Conservation (phyloP, 2,329 filamentous ascomycete species). For the Aspergillus hiratsukae region DNA sequence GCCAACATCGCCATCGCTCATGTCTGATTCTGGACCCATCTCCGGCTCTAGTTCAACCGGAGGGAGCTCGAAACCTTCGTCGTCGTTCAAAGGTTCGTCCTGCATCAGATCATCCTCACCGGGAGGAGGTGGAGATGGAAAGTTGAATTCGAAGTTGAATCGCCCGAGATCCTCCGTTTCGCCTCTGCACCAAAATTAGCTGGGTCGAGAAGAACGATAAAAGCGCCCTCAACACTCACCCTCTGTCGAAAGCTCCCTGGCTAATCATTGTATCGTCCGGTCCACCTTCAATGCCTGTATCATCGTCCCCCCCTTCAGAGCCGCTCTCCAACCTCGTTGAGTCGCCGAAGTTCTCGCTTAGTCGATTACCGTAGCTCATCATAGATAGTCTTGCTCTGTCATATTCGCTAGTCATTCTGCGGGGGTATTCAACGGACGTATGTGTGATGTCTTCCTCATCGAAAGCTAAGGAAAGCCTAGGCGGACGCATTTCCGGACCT, state of each 20-base stretch:
- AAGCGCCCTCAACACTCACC: slow-evolving; percentile 21
- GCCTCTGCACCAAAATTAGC: slow-evolving; percentile 26
- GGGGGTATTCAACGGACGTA: slow-evolving; percentile 40
- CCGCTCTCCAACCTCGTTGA: slow-evolving; percentile 43
- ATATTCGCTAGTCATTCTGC: slow-evolving; percentile 36
- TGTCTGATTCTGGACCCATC: slow-evolving; percentile 22
- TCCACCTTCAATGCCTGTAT: slow-evolving; percentile 33
- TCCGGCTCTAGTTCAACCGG: slow-evolving; percentile 24
- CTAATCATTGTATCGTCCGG: slow-evolving; percentile 34
- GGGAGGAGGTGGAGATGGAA: slow-evolving; percentile 32
- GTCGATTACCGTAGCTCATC: slow-evolving; percentile 40
- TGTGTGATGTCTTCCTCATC: slow-evolving; percentile 45
- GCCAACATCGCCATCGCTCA: slow-evolving; percentile 20
- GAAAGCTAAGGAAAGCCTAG: slow-evolving; percentile 38
- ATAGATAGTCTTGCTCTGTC: slow-evolving; percentile 38
- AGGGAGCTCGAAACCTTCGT: slow-evolving; percentile 32
- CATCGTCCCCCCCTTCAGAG: slow-evolving; percentile 31
- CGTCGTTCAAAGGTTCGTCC: slow-evolving; percentile 28
- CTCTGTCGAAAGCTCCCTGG: slow-evolving; percentile 36
- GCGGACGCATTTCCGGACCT: slow-evolving; percentile 33
- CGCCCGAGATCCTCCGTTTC: slow-evolving; percentile 42
- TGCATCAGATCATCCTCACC: slow-evolving; percentile 27
- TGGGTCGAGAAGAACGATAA: background rate
- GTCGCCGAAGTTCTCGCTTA: slow-evolving; percentile 51
- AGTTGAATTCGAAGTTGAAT: slow-evolving; percentile 40